Evolutionary conservation across 768 basidiomycete genomes (phyloP).

Genomic region (Lactarius hengduanensis): DNA sequence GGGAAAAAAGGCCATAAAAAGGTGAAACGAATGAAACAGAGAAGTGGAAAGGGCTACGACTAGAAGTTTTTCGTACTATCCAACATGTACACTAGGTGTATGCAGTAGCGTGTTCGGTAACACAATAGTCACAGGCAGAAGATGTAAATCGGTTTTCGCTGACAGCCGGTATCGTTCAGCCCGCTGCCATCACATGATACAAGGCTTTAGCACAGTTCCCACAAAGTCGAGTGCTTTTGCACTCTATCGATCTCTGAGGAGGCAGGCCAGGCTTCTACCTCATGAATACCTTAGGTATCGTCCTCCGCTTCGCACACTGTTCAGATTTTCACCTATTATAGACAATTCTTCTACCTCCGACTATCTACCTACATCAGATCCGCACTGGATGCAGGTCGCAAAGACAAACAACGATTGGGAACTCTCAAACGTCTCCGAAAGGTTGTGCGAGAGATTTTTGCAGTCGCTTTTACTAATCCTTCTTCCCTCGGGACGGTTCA

Average conservation of each 20-base stretch:
- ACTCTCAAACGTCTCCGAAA: conserved; percentile 53
- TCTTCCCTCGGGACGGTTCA: not conserved
- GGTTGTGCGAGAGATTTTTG: conserved; percentile 37
- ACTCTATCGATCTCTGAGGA: conserved; percentile 42
- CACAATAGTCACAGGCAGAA: not conserved
- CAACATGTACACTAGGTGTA: not conserved
- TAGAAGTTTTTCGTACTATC: conserved; percentile 29
- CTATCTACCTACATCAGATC: conserved; percentile 56
- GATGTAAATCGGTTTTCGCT: not conserved
- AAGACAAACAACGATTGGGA: conserved; percentile 34
- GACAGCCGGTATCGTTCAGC: not conserved
- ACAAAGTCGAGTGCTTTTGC: conserved; percentile 31
- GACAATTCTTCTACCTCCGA: conserved; percentile 64
- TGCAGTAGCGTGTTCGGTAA: not conserved
- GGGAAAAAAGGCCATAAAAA: conserved; percentile 89
- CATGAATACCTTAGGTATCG: conserved; percentile 47
- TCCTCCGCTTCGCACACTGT: no score
- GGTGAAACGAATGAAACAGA: conserved; percentile 75
- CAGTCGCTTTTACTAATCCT: conserved; percentile 6
- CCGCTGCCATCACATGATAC: conserved; percentile 1
- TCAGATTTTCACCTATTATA: conserved; percentile 32
- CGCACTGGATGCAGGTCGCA: conserved; percentile 39
- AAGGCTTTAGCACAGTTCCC: not conserved
- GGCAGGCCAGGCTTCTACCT: conserved; percentile 45
- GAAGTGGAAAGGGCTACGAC: conserved; percentile 94